phyloP scores from a whole-genome alignment of 768 basidiomycete species.

The Hortiboletus campestris region DNA sequence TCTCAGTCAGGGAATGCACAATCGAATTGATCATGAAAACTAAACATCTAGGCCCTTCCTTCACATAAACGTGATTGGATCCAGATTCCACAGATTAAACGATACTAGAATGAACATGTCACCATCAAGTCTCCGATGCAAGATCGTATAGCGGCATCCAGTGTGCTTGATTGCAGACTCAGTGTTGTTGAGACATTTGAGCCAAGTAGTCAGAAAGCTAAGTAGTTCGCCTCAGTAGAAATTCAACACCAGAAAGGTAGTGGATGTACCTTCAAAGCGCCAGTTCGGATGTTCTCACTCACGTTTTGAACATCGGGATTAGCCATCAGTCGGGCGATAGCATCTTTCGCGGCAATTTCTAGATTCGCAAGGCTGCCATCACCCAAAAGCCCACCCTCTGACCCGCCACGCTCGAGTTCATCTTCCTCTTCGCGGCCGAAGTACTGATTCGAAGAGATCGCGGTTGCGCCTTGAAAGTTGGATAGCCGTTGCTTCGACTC shows the following conservation, averaged over 20 bases:
- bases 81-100: conserved; percentile 11
- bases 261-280: conserved; percentile 73
- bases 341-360: conserved; percentile 71
- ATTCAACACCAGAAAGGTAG: neutral
- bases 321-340: conserved; percentile 66
- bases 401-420: conserved; percentile 36
- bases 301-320: conserved; percentile 89
- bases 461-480: conserved; percentile 85
- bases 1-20: neutral
- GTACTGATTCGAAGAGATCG: conserved; percentile 95
- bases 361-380: conserved; percentile 53
- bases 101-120: conserved; percentile 3
- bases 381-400: conserved; percentile 55
- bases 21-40: conserved; percentile 2
- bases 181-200: conserved; percentile 56
- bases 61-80: neutral
- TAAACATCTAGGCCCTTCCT: neutral
- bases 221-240: neutral
- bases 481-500: conserved; percentile 84
- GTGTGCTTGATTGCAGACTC: conserved; percentile 5
- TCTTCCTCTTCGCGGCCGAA: conserved; percentile 91
- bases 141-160: neutral
- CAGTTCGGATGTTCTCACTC: conserved; percentile 72
- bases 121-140: neutral
- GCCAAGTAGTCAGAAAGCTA: conserved; percentile 68